Evolutionary conservation across 805 yeast genomes (phyloP).

Genomic region (Sugiyamaella mastotermitis): DNA sequence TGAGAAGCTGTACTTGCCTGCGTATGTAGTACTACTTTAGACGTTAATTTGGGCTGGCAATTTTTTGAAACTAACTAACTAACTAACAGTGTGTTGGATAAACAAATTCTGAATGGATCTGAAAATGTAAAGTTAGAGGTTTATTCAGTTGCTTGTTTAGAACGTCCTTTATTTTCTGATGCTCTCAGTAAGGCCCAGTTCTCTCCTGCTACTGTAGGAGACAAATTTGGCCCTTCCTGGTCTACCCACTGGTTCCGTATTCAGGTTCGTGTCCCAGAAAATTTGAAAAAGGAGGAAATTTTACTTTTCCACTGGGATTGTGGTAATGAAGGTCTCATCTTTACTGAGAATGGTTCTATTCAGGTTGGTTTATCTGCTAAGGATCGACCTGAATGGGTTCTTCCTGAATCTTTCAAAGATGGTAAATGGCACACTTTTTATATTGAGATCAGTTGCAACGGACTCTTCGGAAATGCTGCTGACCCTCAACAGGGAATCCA

Average conservation of each 20-base stretch:
- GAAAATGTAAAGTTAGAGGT: conserved; percentile 47
- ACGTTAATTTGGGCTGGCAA: too few relatives aligned
- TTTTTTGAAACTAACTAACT: too few relatives aligned
- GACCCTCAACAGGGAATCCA: conserved; percentile 39
- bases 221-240: conserved; percentile 92
- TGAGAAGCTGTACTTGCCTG: conserved; percentile 47
- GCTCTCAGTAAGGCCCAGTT: conserved; percentile 31
- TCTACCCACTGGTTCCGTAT: conserved; percentile 90
- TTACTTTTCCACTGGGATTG: conserved; percentile 80
- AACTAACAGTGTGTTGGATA: too few relatives aligned
- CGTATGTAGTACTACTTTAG: too few relatives aligned
- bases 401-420: conserved; percentile 52
- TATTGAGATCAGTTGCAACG: conserved; percentile 87
- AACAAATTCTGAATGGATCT: too few relatives aligned
- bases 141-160: conserved; percentile 64
- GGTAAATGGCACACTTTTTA: conserved; percentile 60
- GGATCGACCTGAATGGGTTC: conserved; percentile 63
- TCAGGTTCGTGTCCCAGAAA: conserved; percentile 53
- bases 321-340: conserved; percentile 81
- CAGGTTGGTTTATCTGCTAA: conserved; percentile 85
- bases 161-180: conserved; percentile 54
- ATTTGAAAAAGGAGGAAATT: conserved; percentile 37
- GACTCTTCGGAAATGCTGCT: conserved; percentile 87
- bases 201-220: conserved; percentile 46
- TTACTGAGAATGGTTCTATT: conserved; percentile 59